Conservation (phyloP, 345 rosid species). For the Gossypioides kirkii region DNA sequence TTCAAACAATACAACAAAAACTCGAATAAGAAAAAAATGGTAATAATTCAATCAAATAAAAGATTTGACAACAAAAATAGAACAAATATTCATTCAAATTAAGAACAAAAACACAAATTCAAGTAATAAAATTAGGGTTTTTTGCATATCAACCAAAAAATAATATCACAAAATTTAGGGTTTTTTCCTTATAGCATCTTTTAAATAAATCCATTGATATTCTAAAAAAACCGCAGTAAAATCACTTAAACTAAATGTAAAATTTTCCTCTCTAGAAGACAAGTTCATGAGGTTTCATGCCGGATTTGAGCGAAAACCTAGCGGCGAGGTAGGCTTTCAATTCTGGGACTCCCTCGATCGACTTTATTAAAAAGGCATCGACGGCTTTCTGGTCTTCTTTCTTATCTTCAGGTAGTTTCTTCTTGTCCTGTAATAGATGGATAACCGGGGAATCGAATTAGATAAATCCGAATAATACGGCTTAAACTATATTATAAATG, state of each 20-base stretch:
- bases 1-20: no score
- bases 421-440: slow-evolving; percentile 48
- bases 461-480: not conserved
- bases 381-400: slow-evolving; percentile 80
- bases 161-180: not conserved
- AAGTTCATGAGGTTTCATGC: slow-evolving; percentile 82
- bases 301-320: slow-evolving; percentile 68
- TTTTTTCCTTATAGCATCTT: not conserved
- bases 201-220: not conserved
- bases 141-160: not conserved
- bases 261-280: slow-evolving; percentile 40
- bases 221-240: not conserved
- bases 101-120: not conserved
- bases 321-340: slow-evolving; percentile 66
- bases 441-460: not conserved
- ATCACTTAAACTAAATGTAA: not conserved
- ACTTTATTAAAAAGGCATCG: slow-evolving; percentile 53
- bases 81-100: not conserved
- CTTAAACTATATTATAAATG: not conserved
- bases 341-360: slow-evolving; percentile 63
- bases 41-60: no score
- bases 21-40: no score
- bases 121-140: not conserved
- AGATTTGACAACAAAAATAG: no score
- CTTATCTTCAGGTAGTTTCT: slow-evolving; percentile 53